Base-by-base conservation (phyloP, 2,329 filamentous ascomycete species). In the Botrytis medusae region DNA sequence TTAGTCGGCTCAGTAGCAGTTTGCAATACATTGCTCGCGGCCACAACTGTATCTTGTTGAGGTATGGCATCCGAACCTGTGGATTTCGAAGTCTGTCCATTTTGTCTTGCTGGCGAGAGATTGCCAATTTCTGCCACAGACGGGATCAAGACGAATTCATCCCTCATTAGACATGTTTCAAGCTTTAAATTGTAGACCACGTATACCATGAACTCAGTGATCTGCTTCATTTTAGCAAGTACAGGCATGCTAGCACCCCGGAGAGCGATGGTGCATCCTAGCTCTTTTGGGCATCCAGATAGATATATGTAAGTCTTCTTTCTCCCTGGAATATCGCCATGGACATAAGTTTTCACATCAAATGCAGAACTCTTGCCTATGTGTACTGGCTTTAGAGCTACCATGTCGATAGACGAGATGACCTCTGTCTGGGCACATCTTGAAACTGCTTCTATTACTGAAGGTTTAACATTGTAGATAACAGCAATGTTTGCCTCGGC, bases 161-260 rank as follows among this genome's bases (percentile, higher is more conserved):
- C 96, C 70, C 93, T 89, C 88, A 99, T 93, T 63, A 99, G 85
- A 78, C 93, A 97, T 1, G 96, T 97, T 83, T 99, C 96, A 22
- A 99, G 87, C 80, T 97, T 97, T 71, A 99, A 86, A 79, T 98
- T 99, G 83, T 99, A 99, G 20, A 98, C 95, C 32, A 99, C 97
- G 78, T 98, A 99, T 54, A 97, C 92, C 95, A 99, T 98, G 80
- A 99, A 98, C 81, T 99, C 96, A 18, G 95, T 96, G 77, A 99
- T 96, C 70, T 90, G 89, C 83, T 99, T 99, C 82, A 99, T 90
- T 78, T 91, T 93, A 1, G 90, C 86, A 29, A 99, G 86, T 0
- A 90, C 86, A 65, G 88, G 84, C 44, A 90, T 91, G 74, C 92
- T 90, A 5, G 92, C 93, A 1, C 96, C 96, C 63, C 96, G 91